Evolutionary conservation across 805 yeast species (phyloP).

Genomic region (Kodamaea hsintzibuensis): DNA sequence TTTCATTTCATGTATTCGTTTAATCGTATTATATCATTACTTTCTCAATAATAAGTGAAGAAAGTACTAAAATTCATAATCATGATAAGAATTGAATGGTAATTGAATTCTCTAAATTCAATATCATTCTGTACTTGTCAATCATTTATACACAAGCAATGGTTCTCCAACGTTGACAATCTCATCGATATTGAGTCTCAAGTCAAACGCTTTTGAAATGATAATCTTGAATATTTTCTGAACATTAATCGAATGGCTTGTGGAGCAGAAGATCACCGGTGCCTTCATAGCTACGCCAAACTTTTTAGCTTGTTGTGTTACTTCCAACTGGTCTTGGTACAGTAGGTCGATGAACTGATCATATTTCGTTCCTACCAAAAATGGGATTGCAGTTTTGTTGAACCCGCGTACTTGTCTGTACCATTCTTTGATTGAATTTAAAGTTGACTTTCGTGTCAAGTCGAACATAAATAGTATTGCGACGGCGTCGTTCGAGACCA

Average conservation of each 20-base stretch:
- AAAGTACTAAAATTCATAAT: not conserved
- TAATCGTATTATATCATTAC: not conserved
- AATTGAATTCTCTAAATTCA: not conserved
- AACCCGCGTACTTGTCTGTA: constrained; percentile 87
- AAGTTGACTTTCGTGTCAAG: constrained; percentile 79
- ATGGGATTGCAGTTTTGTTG: constrained; percentile 87
- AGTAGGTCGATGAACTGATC: constrained; percentile 82
- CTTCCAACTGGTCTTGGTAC: constrained; percentile 76
- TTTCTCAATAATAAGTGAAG: not conserved
- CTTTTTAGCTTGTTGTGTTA: constrained; percentile 77
- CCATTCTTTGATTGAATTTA: constrained; percentile 92
- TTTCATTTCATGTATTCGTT: not conserved
- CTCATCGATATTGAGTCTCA: constrained; percentile 81
- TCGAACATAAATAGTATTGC: constrained; percentile 89
- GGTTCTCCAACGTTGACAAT: constrained; percentile 90
- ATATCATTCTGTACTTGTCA: not conserved
- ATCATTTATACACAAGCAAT: constrained; percentile 59
- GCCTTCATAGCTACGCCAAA: constrained; percentile 91
- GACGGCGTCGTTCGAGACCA: constrained; percentile 89
- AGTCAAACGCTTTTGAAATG: constrained; percentile 85
- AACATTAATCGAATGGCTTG: constrained; percentile 87
- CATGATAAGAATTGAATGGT: not conserved
- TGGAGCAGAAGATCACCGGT: constrained; percentile 81
- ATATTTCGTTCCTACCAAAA: constrained; percentile 90
- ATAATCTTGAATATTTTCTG: constrained; percentile 92